Base-by-base conservation (phyloP, 805 yeast species). In the Blastobotrys parvus region DNA sequence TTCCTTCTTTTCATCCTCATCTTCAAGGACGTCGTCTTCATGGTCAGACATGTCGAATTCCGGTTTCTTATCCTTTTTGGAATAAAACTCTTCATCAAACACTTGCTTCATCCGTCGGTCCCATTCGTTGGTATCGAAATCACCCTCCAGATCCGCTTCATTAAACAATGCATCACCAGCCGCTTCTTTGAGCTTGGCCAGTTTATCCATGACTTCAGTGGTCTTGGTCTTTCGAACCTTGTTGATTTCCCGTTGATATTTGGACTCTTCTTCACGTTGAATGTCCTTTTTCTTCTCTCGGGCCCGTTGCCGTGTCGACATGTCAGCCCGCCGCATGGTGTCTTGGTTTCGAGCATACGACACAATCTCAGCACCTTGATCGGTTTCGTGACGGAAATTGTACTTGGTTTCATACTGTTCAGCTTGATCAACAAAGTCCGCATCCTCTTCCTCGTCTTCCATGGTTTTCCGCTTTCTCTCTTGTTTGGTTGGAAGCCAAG, bases 341-440 rank as follows among this genome's bases (percentile, higher is more conserved):
- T 92, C 94, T 63, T 88, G 96, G 49, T 59, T 61, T 74, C 98
- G 87, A 2, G 97, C 97, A 67, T 90, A 92, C 15, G 94, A 82
- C 16, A 89, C 82, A 61, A 92, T 85, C 56, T 90, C 96, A 0
- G 90, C 86, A 4, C 95, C 75, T 51, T 79, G 77, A 13, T 95
- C 88, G 56, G 89, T 97, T 64, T 92, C 98, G 60, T 75, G 92
- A 60, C 98, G 75, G 71, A 90, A 90, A 58, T 92, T 92, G 65
- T 89, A 90, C 0, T 95, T 96, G 49, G 78, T 78, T 63, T 92
- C 98, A 55, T 86, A 88, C 56, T 77, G 69, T 54, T 92, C 98
- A 4, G 83, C 96, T 2, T 94, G 92, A 35, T 86, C 84, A 39
- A 90, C 97, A 57, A 89, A 89, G 43, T 84, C 92, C 38, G 82